A percentile compares a stretch with the other conserved stretches of the same genome.
Evolutionary conservation across 768 basidiomycete species (phyloP).

Genomic region (Neoboletus brunneissimus): DNA sequence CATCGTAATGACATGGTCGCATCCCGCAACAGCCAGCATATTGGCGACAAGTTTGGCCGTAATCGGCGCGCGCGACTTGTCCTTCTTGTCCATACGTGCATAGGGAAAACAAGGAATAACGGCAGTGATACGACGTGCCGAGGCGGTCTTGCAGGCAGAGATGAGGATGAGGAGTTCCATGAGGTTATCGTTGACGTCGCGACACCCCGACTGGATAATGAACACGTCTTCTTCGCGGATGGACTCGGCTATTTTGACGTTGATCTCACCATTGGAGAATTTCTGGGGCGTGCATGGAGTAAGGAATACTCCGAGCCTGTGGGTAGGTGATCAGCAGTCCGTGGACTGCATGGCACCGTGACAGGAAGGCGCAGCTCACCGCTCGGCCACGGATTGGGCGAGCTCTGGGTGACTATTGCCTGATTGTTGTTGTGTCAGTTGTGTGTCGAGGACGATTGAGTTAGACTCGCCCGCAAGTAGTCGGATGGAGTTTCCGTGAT

Average conservation of each 20-base stretch:
- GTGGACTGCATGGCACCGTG: constrained; percentile 35
- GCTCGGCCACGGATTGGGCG: constrained; percentile 91
- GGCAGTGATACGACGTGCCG: constrained; percentile 92
- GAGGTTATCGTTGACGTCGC: constrained; percentile 91
- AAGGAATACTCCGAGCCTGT: constrained; percentile 86
- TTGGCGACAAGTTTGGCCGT: constrained; percentile 98
- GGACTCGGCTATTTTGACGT: constrained; percentile 91
- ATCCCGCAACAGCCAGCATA: constrained; percentile 95
- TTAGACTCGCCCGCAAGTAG: constrained; percentile 62
- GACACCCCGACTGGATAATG: constrained; percentile 90
- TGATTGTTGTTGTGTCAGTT: constrained; percentile 34
- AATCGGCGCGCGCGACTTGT: constrained; percentile 93
- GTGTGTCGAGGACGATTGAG: background rate
- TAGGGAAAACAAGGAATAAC: constrained; percentile 99
- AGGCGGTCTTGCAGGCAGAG: constrained; percentile 96
- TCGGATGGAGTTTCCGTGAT: constrained; percentile 79
- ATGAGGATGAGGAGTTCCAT: constrained; percentile 99
- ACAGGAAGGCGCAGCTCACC: constrained; percentile 72
- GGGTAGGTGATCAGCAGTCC: constrained; percentile 48
- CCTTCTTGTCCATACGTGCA: constrained; percentile 97
- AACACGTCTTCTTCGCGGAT: constrained; percentile 98
- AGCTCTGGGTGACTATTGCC: constrained; percentile 99
- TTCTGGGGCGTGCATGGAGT: constrained; percentile 83
- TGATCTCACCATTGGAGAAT: constrained; percentile 94
- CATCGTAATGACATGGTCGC: constrained; percentile 99